Conservation (phyloP, 2,329 filamentous ascomycete genomes). For the Monilinia polystroma region DNA sequence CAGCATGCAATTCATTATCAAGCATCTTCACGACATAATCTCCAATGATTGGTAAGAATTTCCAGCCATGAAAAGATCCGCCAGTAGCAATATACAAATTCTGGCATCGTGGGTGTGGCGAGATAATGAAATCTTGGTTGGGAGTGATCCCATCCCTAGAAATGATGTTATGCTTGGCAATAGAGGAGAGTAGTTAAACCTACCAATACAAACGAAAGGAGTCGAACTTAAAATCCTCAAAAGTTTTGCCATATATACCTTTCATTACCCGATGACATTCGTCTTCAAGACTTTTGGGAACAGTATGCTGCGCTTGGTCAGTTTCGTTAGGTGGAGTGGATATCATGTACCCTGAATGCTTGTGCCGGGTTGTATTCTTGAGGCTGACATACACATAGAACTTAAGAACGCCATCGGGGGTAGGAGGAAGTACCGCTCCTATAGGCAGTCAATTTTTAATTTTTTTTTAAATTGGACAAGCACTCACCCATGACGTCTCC, state of each 20-base stretch:
- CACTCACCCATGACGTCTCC: conserved; percentile 45
- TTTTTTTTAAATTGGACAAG: background rate
- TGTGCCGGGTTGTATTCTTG: conserved; percentile 51
- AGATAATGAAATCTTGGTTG: conserved; percentile 61
- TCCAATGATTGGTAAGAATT: conserved; percentile 62
- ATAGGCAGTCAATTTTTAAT: conserved; percentile 4
- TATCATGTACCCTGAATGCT: conserved; percentile 50
- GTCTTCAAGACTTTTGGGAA: conserved; percentile 44
- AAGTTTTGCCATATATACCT: conserved; percentile 46
- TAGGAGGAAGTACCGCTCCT: conserved; percentile 46
- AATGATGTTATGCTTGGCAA: background rate
- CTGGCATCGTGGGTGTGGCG: conserved; percentile 51
- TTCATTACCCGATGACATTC: conserved; percentile 45
- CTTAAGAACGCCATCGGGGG: conserved; percentile 53
- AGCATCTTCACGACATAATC: conserved; percentile 56
- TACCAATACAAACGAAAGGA: conserved; percentile 50
- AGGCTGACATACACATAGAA: conserved; percentile 61
- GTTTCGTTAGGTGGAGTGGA: conserved; percentile 49
- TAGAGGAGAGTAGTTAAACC: background rate
- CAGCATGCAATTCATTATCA: conserved; percentile 43
- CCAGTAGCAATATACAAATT: conserved; percentile 61
- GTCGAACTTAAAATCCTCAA: conserved; percentile 44
- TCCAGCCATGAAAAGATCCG: conserved; percentile 64
- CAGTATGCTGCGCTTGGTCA: conserved; percentile 46
- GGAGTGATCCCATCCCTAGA: conserved; percentile 60